Evolutionary conservation across 495 filamentous ascomycete genomes (phyloP).

Genomic region (Penicillium angulare): DNA sequence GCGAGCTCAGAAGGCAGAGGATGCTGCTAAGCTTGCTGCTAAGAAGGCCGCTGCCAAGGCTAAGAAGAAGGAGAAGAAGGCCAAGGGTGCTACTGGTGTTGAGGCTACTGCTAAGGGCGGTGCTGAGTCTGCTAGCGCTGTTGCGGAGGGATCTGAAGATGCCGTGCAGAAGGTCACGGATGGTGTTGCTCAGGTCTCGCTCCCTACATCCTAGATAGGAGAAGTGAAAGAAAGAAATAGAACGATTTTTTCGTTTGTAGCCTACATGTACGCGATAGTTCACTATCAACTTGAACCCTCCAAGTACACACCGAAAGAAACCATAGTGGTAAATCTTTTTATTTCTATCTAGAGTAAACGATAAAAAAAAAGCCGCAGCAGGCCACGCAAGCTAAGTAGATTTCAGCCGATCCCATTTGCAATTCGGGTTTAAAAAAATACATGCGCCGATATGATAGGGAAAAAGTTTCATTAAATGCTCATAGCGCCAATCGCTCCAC

Average conservation of each 20-base stretch:
- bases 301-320: too few species aligned
- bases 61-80: conserved; percentile 64
- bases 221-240: neutral
- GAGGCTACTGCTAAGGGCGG: conserved; percentile 39
- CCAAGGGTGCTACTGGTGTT: conserved; percentile 36
- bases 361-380: neutral
- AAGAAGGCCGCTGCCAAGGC: conserved; percentile 57
- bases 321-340: too few species aligned
- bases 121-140: conserved; percentile 22
- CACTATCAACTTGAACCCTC: too few species aligned
- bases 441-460: conserved; percentile 28
- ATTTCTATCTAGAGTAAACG: neutral
- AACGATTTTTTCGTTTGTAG: too few species aligned
- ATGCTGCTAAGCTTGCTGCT: conserved; percentile 54
- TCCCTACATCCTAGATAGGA: conserved; percentile 36
- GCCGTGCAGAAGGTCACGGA: conserved; percentile 40
- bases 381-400: neutral
- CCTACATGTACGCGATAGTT: too few species aligned
- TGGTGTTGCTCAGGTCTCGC: conserved; percentile 41
- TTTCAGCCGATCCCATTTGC: neutral
- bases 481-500: conserved; percentile 23
- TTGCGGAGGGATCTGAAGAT: conserved; percentile 22
- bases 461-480: conserved; percentile 32
- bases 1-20: conserved; percentile 62
- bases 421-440: conserved; percentile 9